Conservation (phyloP, 164 flowering plant genomes). For the Magnolia changhungtana region DNA sequence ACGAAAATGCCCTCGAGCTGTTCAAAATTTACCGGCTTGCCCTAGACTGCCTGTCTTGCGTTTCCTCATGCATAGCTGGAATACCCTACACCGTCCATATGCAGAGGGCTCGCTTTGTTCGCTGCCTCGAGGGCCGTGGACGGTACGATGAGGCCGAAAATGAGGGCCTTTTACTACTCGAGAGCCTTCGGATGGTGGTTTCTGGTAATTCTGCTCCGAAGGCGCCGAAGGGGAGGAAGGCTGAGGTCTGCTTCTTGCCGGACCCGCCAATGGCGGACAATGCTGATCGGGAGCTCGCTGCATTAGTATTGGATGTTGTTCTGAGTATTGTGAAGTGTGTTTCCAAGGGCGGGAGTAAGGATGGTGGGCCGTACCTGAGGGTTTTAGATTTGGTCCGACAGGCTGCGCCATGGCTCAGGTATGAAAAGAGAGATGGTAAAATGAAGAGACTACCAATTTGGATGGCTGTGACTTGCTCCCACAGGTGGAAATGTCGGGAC, state of each 20-base stretch:
- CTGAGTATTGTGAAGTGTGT: conserved; percentile 46
- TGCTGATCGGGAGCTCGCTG: conserved; percentile 45
- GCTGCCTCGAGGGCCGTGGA: conserved; percentile 49
- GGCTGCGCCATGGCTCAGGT: conserved; percentile 69
- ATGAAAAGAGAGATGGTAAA: background rate
- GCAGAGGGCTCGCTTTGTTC: conserved; percentile 52
- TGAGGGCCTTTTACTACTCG: conserved; percentile 49
- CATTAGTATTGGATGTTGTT: conserved; percentile 52
- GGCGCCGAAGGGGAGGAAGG: conserved; percentile 14
- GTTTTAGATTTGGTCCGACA: conserved; percentile 56
- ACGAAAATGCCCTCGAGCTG: conserved; percentile 22
- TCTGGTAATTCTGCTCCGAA: background rate
- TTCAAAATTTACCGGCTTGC: conserved; percentile 47
- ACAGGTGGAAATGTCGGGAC: too few species aligned
- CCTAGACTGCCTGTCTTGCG: conserved; percentile 21
- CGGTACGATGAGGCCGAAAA: conserved; percentile 40
- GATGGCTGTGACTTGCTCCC: background rate
- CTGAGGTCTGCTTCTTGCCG: conserved; percentile 31
- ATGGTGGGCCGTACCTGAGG: conserved; percentile 32
- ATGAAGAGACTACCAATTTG: background rate
- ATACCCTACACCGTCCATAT: conserved; percentile 43
- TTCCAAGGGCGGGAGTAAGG: conserved; percentile 39
- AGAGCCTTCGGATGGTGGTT: conserved; percentile 30
- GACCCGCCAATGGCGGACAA: conserved; percentile 15
- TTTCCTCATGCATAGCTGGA: conserved; percentile 44